A percentile compares a stretch with the other conserved stretches of the same genome.
Evolutionary conservation across 495 filamentous ascomycete genomes (phyloP).

Genomic region (Haplographium delicatum): DNA sequence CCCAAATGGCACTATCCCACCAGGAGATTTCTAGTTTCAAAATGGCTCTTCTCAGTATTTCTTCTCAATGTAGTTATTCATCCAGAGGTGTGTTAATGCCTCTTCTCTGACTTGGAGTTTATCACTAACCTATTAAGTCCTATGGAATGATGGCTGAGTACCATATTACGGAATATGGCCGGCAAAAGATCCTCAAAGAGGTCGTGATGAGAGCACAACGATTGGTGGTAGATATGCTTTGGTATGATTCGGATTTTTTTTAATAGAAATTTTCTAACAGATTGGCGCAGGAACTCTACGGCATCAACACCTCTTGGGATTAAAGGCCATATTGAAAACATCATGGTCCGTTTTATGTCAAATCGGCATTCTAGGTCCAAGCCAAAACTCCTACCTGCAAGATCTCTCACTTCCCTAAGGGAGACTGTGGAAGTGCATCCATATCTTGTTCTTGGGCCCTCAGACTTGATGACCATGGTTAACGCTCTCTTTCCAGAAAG

Average conservation of each 20-base stretch:
- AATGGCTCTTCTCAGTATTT: constrained; percentile 89
- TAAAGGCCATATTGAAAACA: constrained; percentile 69
- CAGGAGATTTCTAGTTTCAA: constrained; percentile 72
- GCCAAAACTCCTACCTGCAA: constrained; percentile 58
- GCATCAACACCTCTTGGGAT: constrained; percentile 60
- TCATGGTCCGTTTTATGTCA: constrained; percentile 61
- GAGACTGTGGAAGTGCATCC: constrained; percentile 68
- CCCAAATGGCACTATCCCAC: constrained; percentile 65
- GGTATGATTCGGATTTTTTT: constrained; percentile 28
- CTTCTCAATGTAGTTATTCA: constrained; percentile 79
- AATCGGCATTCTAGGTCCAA: constrained; percentile 44
- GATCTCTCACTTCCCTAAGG: constrained; percentile 62
- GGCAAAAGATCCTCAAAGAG: constrained; percentile 81
- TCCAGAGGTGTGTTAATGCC: constrained; percentile 64
- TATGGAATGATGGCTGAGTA: constrained; percentile 86
- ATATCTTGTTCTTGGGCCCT: constrained; percentile 67
- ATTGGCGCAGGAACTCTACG: constrained; percentile 48
- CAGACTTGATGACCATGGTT: constrained; percentile 64
- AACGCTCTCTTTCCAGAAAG: constrained; percentile 66
- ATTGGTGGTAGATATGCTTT: constrained; percentile 59
- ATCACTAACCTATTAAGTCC: constrained; percentile 46
- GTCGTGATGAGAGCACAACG: constrained; percentile 74
- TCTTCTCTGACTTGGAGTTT: not conserved
- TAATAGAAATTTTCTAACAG: not conserved
- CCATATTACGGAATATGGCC: constrained; percentile 83